Evolutionary conservation across 176 grass and related monocot species (phyloP).

Genomic region (Oryza rufipogon): DNA sequence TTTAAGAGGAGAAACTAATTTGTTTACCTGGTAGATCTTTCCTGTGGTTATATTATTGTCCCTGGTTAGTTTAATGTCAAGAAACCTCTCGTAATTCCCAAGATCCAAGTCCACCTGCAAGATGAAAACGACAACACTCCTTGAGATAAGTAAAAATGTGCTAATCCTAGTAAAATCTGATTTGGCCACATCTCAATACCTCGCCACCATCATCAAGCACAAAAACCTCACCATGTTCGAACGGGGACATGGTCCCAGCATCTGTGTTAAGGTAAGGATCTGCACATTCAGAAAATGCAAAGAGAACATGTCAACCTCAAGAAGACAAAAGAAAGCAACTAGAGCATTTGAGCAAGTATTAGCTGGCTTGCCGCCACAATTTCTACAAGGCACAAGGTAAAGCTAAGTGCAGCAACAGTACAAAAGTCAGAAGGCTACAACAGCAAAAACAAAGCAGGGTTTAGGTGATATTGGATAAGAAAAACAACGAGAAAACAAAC

Average conservation of each 20-base stretch:
- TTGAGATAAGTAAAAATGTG: not conserved
- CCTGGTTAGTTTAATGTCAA: conserved; percentile 68
- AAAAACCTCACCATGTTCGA: conserved; percentile 68
- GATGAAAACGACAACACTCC: conserved; percentile 23
- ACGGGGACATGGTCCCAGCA: conserved; percentile 75
- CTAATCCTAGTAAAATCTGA: not conserved
- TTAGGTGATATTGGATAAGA: conserved; percentile 58
- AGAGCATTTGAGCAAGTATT: conserved; percentile 33
- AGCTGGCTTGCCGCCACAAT: conserved; percentile 55
- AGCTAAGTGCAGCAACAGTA: conserved; percentile 39
- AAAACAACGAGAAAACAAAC: conserved; percentile 45
- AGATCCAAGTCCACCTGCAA: conserved; percentile 77
- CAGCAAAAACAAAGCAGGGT: conserved; percentile 63
- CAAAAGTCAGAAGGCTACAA: conserved; percentile 54
- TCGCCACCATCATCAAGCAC: conserved; percentile 77
- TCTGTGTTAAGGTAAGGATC: conserved; percentile 70
- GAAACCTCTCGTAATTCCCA: conserved; percentile 79
- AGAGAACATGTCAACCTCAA: conserved; percentile 42
- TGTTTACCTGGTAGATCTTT: conserved; percentile 74
- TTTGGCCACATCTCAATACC: conserved; percentile 42
- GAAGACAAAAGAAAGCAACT: conserved; percentile 52
- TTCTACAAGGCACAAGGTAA: conserved; percentile 56
- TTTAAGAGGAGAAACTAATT: not conserved
- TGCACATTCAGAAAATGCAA: conserved; percentile 38
- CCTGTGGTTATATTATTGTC: conserved; percentile 85